phyloP scores from a whole-genome alignment of 202 grass and related monocot species.

The Eragrostis tef region DNA sequence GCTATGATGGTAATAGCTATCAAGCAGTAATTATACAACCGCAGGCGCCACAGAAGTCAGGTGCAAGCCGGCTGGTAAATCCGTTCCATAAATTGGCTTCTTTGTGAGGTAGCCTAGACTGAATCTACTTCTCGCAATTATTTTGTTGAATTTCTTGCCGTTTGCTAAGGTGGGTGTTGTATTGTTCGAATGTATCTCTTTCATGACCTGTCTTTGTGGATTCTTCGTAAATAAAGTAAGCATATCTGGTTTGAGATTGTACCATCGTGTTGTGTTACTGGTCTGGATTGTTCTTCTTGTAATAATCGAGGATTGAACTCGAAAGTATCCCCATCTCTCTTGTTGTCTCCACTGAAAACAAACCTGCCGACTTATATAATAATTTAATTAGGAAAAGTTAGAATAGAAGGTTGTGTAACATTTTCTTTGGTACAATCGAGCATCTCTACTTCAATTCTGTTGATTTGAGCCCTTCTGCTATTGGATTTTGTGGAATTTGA shows the following conservation, averaged over 20 bases:
- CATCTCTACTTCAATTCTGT: neutral
- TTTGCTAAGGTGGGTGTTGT: neutral
- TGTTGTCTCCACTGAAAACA: neutral
- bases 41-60: constrained; percentile 48
- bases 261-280: neutral
- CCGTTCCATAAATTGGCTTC: constrained; percentile 57
- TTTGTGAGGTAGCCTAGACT: constrained; percentile 30
- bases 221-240: neutral
- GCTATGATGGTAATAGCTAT: constrained; percentile 52
- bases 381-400: neutral
- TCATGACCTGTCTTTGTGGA: neutral
- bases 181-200: neutral
- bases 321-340: neutral
- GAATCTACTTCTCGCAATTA: neutral
- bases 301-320: neutral
- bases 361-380: too few relatives aligned
- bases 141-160: neutral
- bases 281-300: neutral
- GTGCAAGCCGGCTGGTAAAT: constrained; percentile 47
- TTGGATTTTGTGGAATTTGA: neutral
- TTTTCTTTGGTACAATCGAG: neutral
- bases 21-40: constrained; percentile 18
- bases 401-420: neutral
- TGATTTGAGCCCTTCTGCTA: neutral
- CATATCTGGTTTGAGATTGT: neutral